Percentiles rank a stretch among this genome's conserved stretches.
phyloP scores from a whole-genome alignment of 805 yeast genomes.

The Millerago galiae region DNA sequence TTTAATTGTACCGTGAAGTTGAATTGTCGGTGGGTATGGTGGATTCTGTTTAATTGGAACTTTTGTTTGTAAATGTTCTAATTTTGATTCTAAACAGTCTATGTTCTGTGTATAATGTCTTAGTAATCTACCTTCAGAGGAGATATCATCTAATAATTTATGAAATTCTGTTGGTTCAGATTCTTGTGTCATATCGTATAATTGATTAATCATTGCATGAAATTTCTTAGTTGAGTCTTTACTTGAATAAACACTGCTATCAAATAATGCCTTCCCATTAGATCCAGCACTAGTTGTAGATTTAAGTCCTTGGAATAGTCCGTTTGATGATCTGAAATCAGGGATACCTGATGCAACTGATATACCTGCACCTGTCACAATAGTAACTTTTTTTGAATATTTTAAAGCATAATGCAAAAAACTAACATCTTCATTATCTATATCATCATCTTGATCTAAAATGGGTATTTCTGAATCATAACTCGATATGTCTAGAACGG shows the following conservation, averaged over 20 bases:
- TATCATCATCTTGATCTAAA: conserved; percentile 26
- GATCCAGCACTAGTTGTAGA: conserved; percentile 30
- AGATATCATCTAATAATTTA: conserved; percentile 48
- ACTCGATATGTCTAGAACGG: conserved; percentile 32
- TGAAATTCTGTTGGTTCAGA: conserved; percentile 78
- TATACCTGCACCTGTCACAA: conserved; percentile 87
- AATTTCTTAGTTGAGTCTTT: conserved; percentile 54
- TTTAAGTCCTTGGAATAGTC: conserved; percentile 57
- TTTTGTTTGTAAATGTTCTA: conserved; percentile 41
- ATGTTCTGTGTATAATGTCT: conserved; percentile 86
- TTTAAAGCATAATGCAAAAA: conserved; percentile 46
- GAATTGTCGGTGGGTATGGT: conserved; percentile 57
- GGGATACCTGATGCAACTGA: conserved; percentile 90
- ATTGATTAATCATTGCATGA: conserved; percentile 64
- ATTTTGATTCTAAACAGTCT: conserved; percentile 67
- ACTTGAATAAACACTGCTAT: conserved; percentile 67
- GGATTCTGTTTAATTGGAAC: conserved; percentile 39
- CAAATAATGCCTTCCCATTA: conserved; percentile 68
- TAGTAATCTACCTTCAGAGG: conserved; percentile 56
- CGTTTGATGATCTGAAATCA: conserved; percentile 77
- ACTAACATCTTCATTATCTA: conserved; percentile 35
- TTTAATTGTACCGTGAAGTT: conserved; percentile 78
- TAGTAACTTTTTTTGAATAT: conserved; percentile 52
- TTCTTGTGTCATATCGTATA: conserved; percentile 46
- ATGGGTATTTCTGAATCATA: conserved; percentile 23